A percentile compares a stretch with the other conserved stretches of the same genome.
Evolutionary conservation across 1,284 basidiomycete genomes (phyloP).

Genomic region (Ustilago sp.): DNA sequence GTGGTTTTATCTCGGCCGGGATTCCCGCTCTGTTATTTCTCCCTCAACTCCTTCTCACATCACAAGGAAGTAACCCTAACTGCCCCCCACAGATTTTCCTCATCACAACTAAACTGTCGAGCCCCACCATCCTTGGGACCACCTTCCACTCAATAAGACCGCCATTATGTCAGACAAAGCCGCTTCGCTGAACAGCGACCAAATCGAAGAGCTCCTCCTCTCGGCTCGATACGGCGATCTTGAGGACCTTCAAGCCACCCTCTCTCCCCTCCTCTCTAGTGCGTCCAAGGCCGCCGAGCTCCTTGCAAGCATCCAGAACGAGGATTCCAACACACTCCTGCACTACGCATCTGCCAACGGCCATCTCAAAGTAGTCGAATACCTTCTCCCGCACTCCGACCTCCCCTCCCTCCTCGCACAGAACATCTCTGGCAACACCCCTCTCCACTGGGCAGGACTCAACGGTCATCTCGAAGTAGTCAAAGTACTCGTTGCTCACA

Average conservation of each 20-base stretch:
- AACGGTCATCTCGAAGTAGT: constrained; percentile 64
- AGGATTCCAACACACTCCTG: constrained; percentile 58
- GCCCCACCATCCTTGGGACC: neutral
- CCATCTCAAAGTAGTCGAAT: constrained; percentile 49
- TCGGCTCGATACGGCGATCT: constrained; percentile 63
- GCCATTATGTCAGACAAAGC: constrained; percentile 29
- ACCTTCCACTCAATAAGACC: neutral
- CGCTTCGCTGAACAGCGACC: constrained; percentile 44
- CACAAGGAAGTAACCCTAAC: neutral
- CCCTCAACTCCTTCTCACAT: no score
- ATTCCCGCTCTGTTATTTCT: no score
- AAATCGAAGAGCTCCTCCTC: constrained; percentile 66
- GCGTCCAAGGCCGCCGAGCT: constrained; percentile 8
- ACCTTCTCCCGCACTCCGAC: constrained; percentile 46
- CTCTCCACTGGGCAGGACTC: constrained; percentile 68
- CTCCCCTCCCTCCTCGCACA: constrained; percentile 51
- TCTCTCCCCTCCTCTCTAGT: constrained; percentile 32
- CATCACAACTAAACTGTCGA: neutral
- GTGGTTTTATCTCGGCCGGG: no score
- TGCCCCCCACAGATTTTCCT: neutral
- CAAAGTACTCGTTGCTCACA: constrained; percentile 51
- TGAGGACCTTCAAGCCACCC: constrained; percentile 46
- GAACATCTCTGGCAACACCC: constrained; percentile 66
- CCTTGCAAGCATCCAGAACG: constrained; percentile 47
- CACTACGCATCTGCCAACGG: constrained; percentile 67